These are phyloP conservation scores for Trichoderma sp. DNA, from an alignment of 2,329 filamentous ascomycete genomes.

Conservation along the genomic window DNA sequence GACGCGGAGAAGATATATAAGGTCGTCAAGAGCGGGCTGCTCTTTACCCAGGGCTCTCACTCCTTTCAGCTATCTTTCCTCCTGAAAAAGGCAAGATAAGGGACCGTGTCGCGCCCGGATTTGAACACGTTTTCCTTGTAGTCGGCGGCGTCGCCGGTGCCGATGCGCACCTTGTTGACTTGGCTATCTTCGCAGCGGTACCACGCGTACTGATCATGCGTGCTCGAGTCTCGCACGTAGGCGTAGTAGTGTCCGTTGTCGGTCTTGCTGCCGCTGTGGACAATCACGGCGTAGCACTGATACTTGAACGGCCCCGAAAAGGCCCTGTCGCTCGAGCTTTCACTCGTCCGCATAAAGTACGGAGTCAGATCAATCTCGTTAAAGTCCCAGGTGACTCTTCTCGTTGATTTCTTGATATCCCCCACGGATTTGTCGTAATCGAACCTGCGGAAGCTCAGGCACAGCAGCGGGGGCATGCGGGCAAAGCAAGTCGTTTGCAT, in stretches of 20 bases:
- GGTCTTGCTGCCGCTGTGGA: slow-evolving; percentile 67
- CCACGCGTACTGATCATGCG: slow-evolving; percentile 45
- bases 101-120: slow-evolving; percentile 37
- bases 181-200: slow-evolving; percentile 46
- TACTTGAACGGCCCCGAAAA: slow-evolving; percentile 64
- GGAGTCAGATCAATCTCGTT: slow-evolving; percentile 58
- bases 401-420: slow-evolving; percentile 61
- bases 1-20: not conserved
- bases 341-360: slow-evolving; percentile 39
- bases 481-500: slow-evolving; percentile 71
- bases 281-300: slow-evolving; percentile 80
- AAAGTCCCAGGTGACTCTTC: slow-evolving; percentile 72
- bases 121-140: slow-evolving; percentile 40
- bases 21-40: not conserved
- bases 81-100: slow-evolving; percentile 47
- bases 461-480: slow-evolving; percentile 73
- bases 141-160: slow-evolving; percentile 35
- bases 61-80: slow-evolving; percentile 31
- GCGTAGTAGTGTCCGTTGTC: slow-evolving; percentile 78
- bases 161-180: slow-evolving; percentile 43
- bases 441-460: slow-evolving; percentile 69
- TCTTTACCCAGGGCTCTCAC: not conserved
- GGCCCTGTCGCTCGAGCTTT: slow-evolving; percentile 39
- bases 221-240: slow-evolving; percentile 58
- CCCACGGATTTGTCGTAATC: slow-evolving; percentile 34